These are phyloP conservation scores for Xylaria longipes DNA, from an alignment of 495 filamentous ascomycete species.

Conservation along the genomic window DNA sequence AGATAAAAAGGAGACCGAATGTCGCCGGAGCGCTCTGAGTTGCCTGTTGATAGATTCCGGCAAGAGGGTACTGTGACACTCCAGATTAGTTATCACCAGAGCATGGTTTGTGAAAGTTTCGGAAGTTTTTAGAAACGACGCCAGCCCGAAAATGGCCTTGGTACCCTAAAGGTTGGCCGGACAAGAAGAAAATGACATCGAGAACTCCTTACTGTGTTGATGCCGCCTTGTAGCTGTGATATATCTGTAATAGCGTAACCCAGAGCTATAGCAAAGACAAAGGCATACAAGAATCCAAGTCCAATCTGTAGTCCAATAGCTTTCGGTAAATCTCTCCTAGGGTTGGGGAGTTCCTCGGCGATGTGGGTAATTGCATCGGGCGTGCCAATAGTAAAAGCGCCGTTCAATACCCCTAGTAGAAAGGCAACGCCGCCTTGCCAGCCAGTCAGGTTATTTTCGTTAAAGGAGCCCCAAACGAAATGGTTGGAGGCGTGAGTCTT, in stretches of 20 bases:
- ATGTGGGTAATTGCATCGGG: constrained; percentile 79
- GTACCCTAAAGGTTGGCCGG: not conserved
- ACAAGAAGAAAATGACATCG: not conserved
- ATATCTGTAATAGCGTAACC: constrained; percentile 75
- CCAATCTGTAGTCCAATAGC: constrained; percentile 65
- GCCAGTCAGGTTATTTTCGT: constrained; percentile 71
- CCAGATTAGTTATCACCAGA: not conserved
- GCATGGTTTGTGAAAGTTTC: not conserved
- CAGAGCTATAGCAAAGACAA: constrained; percentile 75
- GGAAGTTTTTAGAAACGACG: too few relatives aligned
- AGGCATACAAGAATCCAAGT: constrained; percentile 69
- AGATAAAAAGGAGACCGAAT: constrained; percentile 72
- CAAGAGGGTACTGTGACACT: constrained; percentile 65
- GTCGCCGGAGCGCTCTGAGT: constrained; percentile 64
- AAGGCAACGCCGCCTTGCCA: constrained; percentile 80
- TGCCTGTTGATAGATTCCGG: constrained; percentile 80
- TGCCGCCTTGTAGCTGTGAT: constrained; percentile 59
- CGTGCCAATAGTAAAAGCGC: constrained; percentile 83
- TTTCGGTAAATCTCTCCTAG: constrained; percentile 67
- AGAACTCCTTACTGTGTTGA: constrained; percentile 43
- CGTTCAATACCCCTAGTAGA: constrained; percentile 81
- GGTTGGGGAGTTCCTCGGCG: constrained; percentile 80
- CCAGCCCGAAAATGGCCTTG: not conserved
- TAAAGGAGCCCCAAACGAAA: constrained; percentile 58
- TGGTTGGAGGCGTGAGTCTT: constrained; percentile 60